A percentile compares a stretch with the other conserved stretches of the same genome.
These are phyloP conservation scores for Diplodia seriata DNA, from an alignment of 2,329 filamentous ascomycete species.

Conservation along the genomic window DNA sequence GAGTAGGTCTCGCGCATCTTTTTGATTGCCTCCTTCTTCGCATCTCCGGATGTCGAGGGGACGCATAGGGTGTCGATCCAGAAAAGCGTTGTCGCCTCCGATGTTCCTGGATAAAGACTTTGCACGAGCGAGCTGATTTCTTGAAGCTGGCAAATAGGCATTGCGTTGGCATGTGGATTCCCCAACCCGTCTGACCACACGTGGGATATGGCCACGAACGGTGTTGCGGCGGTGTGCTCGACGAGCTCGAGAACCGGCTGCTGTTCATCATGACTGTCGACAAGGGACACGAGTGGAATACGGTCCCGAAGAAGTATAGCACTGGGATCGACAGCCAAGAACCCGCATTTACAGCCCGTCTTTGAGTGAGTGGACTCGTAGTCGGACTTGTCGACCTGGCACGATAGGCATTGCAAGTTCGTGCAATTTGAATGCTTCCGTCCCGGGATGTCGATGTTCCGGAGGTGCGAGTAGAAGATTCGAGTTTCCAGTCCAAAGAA, in stretches of 20 bases:
- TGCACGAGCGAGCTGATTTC: neutral
- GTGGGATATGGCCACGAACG: neutral
- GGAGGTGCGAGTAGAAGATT: neutral
- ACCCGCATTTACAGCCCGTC: neutral
- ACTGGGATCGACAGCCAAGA: neutral
- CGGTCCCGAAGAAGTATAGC: neutral
- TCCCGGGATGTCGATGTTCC: neutral
- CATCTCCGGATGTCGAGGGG: neutral
- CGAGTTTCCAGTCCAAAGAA: neutral
- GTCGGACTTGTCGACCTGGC: neutral
- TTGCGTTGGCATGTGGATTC: neutral
- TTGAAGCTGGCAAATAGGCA: neutral
- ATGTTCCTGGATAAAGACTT: neutral
- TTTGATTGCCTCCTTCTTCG: neutral
- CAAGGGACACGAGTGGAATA: neutral
- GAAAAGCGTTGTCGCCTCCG: neutral
- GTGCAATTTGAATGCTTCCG: neutral
- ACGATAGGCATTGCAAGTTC: neutral
- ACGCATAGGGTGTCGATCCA: neutral
- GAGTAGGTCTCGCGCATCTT: neutral
- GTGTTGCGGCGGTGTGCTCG: neutral
- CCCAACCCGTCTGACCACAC: neutral
- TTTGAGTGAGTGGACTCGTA: neutral
- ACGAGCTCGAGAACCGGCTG: neutral
- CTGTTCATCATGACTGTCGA: neutral